Conservation (phyloP, 192 early-diverging fungal genomes). For the Bifiguratus adelaidae region DNA sequence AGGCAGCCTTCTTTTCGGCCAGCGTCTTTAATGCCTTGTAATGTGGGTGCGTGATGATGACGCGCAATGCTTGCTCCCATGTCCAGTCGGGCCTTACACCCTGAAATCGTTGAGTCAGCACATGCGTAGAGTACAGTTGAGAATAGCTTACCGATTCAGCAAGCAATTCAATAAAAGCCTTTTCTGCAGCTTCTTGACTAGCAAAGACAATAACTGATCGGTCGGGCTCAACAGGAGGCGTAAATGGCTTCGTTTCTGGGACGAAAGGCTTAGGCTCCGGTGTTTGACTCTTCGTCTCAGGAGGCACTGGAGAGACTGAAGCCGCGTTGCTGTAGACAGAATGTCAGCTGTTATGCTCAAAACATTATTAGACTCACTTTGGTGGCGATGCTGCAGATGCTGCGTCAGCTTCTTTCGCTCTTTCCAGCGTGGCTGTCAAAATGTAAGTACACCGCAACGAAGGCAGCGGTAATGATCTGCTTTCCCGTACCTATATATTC, state of each 20-base stretch:
- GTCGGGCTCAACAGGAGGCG: too few species aligned
- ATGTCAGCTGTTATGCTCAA: too few species aligned
- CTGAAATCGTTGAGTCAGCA: conserved; percentile 18
- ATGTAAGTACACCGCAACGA: background rate
- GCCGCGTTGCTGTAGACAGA: too few species aligned
- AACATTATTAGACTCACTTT: too few species aligned
- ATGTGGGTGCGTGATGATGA: conserved; percentile 70
- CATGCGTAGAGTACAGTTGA: background rate
- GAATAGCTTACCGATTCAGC: conserved; percentile 42
- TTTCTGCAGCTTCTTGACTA: conserved; percentile 72
- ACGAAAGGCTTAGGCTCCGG: too few species aligned
- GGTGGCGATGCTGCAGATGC: too few species aligned
- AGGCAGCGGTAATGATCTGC: background rate
- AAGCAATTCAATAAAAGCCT: conserved; percentile 67
- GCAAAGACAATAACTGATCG: conserved; percentile 43
- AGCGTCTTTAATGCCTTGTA: conserved; percentile 77
- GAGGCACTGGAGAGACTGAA: too few species aligned
- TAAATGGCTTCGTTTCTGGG: too few species aligned
- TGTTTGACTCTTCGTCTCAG: too few species aligned
- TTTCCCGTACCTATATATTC: conserved; percentile 62
- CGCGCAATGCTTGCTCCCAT: conserved; percentile 89
- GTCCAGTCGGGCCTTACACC: conserved; percentile 75
- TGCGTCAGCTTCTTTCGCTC: conserved; percentile 20
- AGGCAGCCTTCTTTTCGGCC: conserved; percentile 73
- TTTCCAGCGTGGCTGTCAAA: conserved; percentile 22